A percentile compares a stretch with the other conserved stretches of the same genome.
Conservation (phyloP, 345 rosid genomes). For the Gossypium thurberi region DNA sequence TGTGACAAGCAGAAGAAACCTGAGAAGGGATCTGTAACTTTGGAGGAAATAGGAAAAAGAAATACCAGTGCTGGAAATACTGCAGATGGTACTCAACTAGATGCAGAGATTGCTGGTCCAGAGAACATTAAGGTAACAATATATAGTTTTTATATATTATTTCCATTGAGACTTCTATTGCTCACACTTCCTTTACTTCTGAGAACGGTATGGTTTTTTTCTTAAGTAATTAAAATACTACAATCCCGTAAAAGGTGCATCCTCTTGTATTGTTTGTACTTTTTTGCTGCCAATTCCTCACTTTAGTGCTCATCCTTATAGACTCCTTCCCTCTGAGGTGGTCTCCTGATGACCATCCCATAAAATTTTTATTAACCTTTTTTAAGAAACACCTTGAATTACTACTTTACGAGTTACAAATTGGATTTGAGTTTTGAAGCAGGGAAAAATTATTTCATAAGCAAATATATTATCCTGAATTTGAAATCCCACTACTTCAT, state of each 20-base stretch:
- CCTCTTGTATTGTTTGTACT: neutral
- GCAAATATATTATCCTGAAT: neutral
- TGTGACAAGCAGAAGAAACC: constrained; percentile 32
- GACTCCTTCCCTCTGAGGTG: neutral
- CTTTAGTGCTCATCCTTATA: neutral
- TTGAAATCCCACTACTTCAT: neutral
- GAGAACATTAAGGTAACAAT: constrained; percentile 13
- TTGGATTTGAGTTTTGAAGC: neutral
- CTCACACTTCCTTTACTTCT: neutral
- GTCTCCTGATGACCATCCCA: neutral
- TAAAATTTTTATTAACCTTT: neutral
- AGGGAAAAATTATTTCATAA: neutral
- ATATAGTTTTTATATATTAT: neutral
- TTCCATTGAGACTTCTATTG: neutral
- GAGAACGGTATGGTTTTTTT: neutral
- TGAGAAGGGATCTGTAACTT: constrained; percentile 24
- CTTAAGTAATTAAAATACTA: neutral
- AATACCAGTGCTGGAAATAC: constrained; percentile 26
- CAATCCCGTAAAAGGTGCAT: neutral
- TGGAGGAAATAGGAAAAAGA: constrained; percentile 35
- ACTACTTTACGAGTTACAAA: neutral
- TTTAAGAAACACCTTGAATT: neutral
- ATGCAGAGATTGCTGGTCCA: constrained; percentile 22
- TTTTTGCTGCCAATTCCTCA: neutral
- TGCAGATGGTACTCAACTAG: constrained; percentile 18